These are phyloP conservation scores for Metschnikowia aberdeeniae DNA, from an alignment of 805 yeast genomes.

Conservation along the genomic window DNA sequence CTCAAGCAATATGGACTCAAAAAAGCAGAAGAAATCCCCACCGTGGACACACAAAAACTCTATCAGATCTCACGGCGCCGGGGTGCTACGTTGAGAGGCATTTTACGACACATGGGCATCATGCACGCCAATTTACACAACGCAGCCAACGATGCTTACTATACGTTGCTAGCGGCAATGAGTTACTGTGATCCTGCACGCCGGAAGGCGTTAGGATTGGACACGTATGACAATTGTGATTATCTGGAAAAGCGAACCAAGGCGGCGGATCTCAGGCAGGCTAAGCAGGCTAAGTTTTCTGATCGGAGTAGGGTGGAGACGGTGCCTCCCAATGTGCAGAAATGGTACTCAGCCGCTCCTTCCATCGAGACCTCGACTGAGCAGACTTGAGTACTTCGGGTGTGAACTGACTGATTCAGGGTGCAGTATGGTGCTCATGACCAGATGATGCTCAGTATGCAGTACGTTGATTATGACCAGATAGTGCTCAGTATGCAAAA, in stretches of 20 bases:
- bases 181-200: constrained; percentile 22
- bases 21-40: constrained; percentile 5
- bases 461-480: too few species aligned
- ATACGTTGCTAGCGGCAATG: constrained; percentile 24
- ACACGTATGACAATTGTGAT: constrained; percentile 14
- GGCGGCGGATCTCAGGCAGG: constrained; percentile 1
- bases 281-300: constrained; percentile 1
- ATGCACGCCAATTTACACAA: constrained; percentile 26
- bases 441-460: too few species aligned
- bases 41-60: constrained; percentile 21
- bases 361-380: too few species aligned
- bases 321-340: neutral
- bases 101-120: constrained; percentile 18
- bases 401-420: too few species aligned
- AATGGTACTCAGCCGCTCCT: neutral
- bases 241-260: neutral
- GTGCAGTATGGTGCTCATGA: too few species aligned
- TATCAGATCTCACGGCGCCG: constrained; percentile 13
- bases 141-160: constrained; percentile 29
- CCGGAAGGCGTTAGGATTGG: constrained; percentile 15
- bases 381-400: too few species aligned
- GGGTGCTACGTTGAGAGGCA: constrained; percentile 21
- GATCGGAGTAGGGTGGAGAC: neutral
- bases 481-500: too few species aligned
- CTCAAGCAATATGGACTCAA: constrained; percentile 11